Base-by-base conservation (phyloP, 2,329 filamentous ascomycete species). In the Pseudopyrenochaeta lycopersici region DNA sequence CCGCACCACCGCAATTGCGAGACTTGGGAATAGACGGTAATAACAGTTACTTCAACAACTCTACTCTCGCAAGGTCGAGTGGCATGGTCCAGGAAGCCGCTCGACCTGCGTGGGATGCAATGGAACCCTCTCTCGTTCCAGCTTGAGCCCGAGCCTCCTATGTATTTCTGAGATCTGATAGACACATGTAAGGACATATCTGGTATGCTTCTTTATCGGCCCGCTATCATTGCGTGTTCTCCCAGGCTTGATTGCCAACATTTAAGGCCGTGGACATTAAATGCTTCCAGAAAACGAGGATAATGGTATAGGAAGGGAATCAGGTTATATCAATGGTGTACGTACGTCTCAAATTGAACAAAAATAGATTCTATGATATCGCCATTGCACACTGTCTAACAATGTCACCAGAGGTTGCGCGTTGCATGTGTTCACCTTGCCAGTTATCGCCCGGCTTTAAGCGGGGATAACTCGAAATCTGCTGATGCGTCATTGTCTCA, bases 1-100 rank as follows among this genome's bases (percentile, higher is more conserved):
- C 69, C 12, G 66, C 76, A 14, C 71, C 75, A 1, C 70, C 72
- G n/a, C 77, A 73, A 63, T 62, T 68, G 48, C 71, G 79, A 43
- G 78, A 80, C 43, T 64, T 67, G 29, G 64, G 68, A 39, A 58
- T 63, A 2, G 65, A 66, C 7, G 77, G 75, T 12, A 76, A 76
- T 52, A 68, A 71, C 18, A 78, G 74, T 41, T 80, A 79, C 68
- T 80, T 74, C 32, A 27, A 38, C 20, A 23, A 44, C 12, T 9
- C 29, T 21, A 12, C 20, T 29, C 12, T 6, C 40, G 29, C 23
- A 20, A 29, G 35, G 9, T 31, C 23, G 30, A 15, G 15, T 11
- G 17, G 3, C n/a, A 30, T 14, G 18, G 10, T 17, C 7, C 15
- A 11, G 17, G 17, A 32, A 21, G 27, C 10, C 14, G 30, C 29